Conservation (phyloP, 352 stramenopile genomes). For the Globisporangium recalcitrans region DNA sequence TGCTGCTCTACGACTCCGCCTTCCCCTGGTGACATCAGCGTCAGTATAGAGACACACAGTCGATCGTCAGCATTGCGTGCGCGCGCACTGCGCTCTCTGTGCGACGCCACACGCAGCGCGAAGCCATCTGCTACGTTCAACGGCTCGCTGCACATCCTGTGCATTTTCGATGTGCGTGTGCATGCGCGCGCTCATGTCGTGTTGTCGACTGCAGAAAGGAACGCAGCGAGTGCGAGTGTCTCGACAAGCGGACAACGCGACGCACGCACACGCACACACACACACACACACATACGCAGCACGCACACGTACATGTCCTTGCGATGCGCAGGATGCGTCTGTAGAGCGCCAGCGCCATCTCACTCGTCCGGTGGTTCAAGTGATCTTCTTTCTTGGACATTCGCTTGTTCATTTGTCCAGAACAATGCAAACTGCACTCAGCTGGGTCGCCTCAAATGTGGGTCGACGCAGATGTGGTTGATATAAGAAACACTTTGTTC, state of each 20-base stretch:
- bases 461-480: not conserved
- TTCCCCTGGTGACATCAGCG: conserved; percentile 40
- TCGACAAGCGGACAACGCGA: not conserved
- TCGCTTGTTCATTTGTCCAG: not conserved
- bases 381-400: not conserved
- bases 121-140: not conserved
- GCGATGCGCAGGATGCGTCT: conserved; percentile 68
- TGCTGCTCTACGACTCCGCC: conserved; percentile 44
- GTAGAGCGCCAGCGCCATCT: conserved; percentile 59
- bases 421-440: not conserved
- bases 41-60: conserved; percentile 6
- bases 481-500: no score
- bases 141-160: not conserved
- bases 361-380: not conserved
- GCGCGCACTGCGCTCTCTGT: not conserved
- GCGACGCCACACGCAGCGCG: not conserved
- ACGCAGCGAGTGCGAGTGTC: not conserved
- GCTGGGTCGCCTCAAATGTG: not conserved
- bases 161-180: not conserved
- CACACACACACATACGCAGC: not conserved
- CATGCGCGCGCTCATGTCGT: not conserved
- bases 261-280: conserved; percentile 4
- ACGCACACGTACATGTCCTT: conserved; percentile 49
- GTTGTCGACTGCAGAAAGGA: not conserved
- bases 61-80: not conserved